phyloP scores from a whole-genome alignment of 2,329 filamentous ascomycete genomes.

The Xylariaceae sp. region DNA sequence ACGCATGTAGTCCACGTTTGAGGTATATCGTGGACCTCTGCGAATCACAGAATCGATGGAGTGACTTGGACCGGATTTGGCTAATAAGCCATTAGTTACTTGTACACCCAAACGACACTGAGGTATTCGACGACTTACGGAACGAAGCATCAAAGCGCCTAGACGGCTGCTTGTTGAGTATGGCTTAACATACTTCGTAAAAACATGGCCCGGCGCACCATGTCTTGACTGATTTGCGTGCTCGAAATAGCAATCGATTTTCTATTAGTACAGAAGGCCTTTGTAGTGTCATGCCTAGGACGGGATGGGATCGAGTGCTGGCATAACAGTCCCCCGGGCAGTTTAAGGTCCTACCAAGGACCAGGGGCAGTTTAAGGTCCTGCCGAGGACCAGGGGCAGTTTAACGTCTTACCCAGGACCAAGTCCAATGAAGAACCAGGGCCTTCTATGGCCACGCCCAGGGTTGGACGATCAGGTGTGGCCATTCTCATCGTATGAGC shows the following conservation, averaged over 20 bases:
- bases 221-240: too few species aligned
- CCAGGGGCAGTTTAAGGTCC: not conserved
- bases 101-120: too few species aligned
- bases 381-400: not conserved
- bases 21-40: not conserved
- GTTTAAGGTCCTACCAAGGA: conserved; percentile 1
- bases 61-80: too few species aligned
- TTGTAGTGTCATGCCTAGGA: conserved; percentile 27
- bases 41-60: too few species aligned
- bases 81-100: too few species aligned
- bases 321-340: not conserved
- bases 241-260: too few species aligned
- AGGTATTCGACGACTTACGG: too few species aligned
- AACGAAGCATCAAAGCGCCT: too few species aligned
- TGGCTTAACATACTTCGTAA: too few species aligned
- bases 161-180: too few species aligned
- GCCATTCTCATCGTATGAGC: too few species aligned
- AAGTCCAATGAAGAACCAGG: not conserved
- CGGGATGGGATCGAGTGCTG: not conserved
- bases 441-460: conserved; percentile 17
- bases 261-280: not conserved
- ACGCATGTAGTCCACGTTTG: conserved; percentile 8
- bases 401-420: conserved; percentile 20
- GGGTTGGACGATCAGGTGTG: conserved; percentile 5
- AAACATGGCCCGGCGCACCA: too few species aligned